Evolutionary conservation across 1,284 basidiomycete species (phyloP), one percentile per base, ranked within the genome.

Genomic region (Puccinia novopanici): DNA sequence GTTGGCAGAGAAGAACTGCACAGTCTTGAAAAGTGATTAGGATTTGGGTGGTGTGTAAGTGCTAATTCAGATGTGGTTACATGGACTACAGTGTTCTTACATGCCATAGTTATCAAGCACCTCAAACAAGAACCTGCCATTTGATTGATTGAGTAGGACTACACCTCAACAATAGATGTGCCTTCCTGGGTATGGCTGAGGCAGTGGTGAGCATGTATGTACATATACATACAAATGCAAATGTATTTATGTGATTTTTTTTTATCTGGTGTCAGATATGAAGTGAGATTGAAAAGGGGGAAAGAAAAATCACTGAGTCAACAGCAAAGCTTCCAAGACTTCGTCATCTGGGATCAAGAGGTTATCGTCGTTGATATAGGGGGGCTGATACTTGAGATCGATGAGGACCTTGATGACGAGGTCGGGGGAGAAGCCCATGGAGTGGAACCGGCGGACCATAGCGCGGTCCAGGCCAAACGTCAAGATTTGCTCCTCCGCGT

Each of bases 381-480:
- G 72, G 55, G 50, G 50, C 55, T 59, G 72, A n/a, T 10, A 74
- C 54, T 57, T 57, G 54, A 74, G 72, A 27, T 74, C 54, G 55
- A 74, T 59, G 50, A 57, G 40, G 54, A 40, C 27, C 24, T 57
- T 55, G 54, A 74, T 57, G 55, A 74, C 54, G 40, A 57, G 54
- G 27, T 74, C 72, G 22, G 52, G 40, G 13, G 72, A 59, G 81
- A 88, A 88, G 8, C 88, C 87, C 87, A 88, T 88, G 37, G 86
- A 85, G 70, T 85, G 85, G 80, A 88, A 88, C 81, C 87, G 86
- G 59, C 83, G 82, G 4, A 89, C 88, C 76, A 87, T 87, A 75
- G 85, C 85, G 81, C 85, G 85, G 37, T 87, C 85, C 72, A 89
- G 83, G 0, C 88, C 88, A 0, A 88, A 88, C 72, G 88, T 83